Evolutionary conservation across 73 alveolate genomes (phyloP).

Genomic region (Blepharisma stoltei): DNA sequence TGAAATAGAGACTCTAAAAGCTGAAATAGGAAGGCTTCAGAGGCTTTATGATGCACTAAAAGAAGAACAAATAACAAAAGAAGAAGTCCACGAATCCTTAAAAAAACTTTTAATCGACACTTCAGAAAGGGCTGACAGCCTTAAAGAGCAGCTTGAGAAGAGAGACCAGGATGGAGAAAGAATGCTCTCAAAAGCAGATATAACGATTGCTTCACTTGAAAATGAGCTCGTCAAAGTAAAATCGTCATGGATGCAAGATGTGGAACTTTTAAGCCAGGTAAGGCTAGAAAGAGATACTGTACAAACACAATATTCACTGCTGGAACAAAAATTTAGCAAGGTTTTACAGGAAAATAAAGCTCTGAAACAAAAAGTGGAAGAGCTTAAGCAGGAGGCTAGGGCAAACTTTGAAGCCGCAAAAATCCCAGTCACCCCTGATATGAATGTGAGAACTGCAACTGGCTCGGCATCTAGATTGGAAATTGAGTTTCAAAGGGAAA

Average conservation of each 20-base stretch:
- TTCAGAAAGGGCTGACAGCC: background rate
- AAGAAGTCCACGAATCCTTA: constrained; percentile 15
- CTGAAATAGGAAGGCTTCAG: background rate
- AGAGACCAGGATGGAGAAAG: background rate
- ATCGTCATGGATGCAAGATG: constrained; percentile 26
- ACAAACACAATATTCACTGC: constrained; percentile 8
- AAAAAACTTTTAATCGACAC: background rate
- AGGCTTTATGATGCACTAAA: background rate
- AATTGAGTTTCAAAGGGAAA: constrained; percentile 7
- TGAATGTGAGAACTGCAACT: constrained; percentile 9
- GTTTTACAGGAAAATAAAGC: background rate
- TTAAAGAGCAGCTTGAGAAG: background rate
- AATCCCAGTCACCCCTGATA: background rate
- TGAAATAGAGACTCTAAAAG: background rate
- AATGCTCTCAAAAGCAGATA: background rate
- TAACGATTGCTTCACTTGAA: background rate
- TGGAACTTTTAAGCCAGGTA: background rate
- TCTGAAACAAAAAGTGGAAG: background rate
- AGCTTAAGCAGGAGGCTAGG: constrained; percentile 21
- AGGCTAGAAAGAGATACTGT: constrained; percentile 18
- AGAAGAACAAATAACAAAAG: constrained; percentile 8
- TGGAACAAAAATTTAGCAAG: constrained; percentile 21
- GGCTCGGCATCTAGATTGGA: background rate
- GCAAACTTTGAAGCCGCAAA: constrained; percentile 26
- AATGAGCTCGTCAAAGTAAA: constrained; percentile 1